These are phyloP conservation scores for Withania somnifera DNA, from an alignment of 305 asterid species.

Conservation along the genomic window DNA sequence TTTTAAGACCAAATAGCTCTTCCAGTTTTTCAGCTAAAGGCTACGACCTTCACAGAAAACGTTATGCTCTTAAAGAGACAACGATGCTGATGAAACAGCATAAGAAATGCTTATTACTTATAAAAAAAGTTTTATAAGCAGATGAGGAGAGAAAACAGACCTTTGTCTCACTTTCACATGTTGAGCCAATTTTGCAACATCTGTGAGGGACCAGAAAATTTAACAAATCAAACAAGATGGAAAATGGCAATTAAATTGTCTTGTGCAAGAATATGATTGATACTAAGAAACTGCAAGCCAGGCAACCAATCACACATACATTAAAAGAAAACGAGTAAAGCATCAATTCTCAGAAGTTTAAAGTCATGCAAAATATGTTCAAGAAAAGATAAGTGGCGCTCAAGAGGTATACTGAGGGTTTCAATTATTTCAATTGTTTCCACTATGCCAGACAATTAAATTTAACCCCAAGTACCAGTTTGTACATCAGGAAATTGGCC, in stretches of 20 bases:
- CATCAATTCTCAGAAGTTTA: neutral
- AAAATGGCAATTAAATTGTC: neutral
- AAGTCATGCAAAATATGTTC: neutral
- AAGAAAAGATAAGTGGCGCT: neutral
- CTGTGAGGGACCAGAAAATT: constrained; percentile 23
- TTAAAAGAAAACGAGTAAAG: neutral
- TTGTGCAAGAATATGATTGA: neutral
- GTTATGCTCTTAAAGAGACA: neutral
- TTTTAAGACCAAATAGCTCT: neutral
- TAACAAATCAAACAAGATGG: neutral
- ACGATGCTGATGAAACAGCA: neutral
- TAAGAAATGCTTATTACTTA: neutral
- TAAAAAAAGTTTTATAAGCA: neutral
- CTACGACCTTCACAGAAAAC: neutral
- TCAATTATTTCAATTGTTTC: neutral
- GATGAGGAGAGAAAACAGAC: constrained; percentile 20
- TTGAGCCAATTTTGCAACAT: constrained; percentile 79
- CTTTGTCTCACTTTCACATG: constrained; percentile 84
- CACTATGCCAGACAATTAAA: too few species aligned
- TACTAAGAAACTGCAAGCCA: neutral
- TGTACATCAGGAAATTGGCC: neutral
- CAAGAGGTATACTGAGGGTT: neutral
- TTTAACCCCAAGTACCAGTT: neutral
- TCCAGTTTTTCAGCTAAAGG: neutral
- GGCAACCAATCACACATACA: neutral